Evolutionary conservation across 2,329 filamentous ascomycete genomes (phyloP), one percentile per base, ranked within the genome.

Genomic region (Metarhizium guizhouense): DNA sequence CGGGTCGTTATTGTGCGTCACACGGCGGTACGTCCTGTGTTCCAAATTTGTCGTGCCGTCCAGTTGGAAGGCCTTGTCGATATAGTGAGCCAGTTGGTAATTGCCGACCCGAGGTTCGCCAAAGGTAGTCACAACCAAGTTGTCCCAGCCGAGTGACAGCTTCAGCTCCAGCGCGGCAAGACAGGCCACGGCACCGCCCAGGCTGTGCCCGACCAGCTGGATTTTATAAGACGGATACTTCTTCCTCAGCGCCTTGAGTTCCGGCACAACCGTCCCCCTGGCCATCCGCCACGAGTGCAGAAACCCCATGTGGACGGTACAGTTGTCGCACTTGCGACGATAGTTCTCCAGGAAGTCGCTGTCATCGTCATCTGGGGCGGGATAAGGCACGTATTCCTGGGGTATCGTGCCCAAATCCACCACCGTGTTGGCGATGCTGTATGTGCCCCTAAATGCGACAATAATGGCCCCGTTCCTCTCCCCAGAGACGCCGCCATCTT

Each of bases 271-370:
- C 2, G 80, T 73, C 34, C 79, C 73, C 51, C 90, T 82, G 0
- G 92, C 88, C 65, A 85, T 84, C 52, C 80, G 75, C 93, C 94
- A 99, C 0, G 90, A 92, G 16, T 81, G 78, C 66, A 94, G 82
- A 71, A 99, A 99, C 18, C 94, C 94, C 58, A 84, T 85, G 68
- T 99, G 94, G 1, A 97, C 93, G 5, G 89, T 95, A 70, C 94
- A 99, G 68, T 96, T 93, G 6, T 75, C 69, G 71, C 94, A 99
- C 61, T 77, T 80, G 29, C 79, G 76, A 43, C 74, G 67, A n/a
- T 70, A 70, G 55, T 72, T 64, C 51, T 67, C 63, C 25, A 66
- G 64, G 6, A 67, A 62, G 36, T 65, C 61, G 7, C 67, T 66
- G 18, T 68, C 68, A 18, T 69, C 73, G 50, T 76, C 68, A 45